Evolutionary conservation across 78 protist species (phyloP).

Genomic region (Monosiga brevicollis): DNA sequence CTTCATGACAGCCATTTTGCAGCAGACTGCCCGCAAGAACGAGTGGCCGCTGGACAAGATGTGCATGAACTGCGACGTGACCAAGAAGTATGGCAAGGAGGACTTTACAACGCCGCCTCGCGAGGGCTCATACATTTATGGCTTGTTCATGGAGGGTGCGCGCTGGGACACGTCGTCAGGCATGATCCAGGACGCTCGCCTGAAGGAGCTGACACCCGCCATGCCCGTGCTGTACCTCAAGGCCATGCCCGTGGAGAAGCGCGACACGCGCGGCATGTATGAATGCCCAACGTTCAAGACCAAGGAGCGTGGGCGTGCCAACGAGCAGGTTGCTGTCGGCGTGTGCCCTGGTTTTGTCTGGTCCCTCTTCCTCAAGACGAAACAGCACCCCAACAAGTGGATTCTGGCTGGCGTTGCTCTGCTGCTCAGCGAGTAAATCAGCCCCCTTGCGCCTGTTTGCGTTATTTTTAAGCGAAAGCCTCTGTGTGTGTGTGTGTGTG

Average conservation of each 20-base stretch:
- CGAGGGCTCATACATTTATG: constrained; percentile 72
- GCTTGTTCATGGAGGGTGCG: constrained; percentile 67
- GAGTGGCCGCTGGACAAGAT: constrained; percentile 55
- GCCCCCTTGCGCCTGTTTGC: too few relatives aligned
- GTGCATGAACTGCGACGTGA: constrained; percentile 51
- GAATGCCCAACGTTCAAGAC: constrained; percentile 72
- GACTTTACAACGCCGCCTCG: constrained; percentile 5
- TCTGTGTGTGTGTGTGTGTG: background rate
- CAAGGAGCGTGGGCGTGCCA: constrained; percentile 26
- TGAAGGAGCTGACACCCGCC: constrained; percentile 47
- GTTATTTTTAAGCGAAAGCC: background rate
- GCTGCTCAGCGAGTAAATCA: constrained; percentile 25
- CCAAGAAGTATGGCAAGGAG: constrained; percentile 23
- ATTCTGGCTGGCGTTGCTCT: constrained; percentile 60
- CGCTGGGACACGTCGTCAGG: constrained; percentile 53
- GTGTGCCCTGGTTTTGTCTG: constrained; percentile 45
- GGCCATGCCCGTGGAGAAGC: constrained; percentile 39
- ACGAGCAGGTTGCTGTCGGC: background rate
- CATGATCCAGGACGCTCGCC: constrained; percentile 30
- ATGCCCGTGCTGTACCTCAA: constrained; percentile 58
- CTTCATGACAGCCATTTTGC: constrained; percentile 69
- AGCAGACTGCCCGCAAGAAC: constrained; percentile 58
- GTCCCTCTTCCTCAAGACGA: constrained; percentile 40
- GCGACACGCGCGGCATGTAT: constrained; percentile 33
- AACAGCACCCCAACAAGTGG: constrained; percentile 53